phyloP scores from a whole-genome alignment of 805 yeast species.

The Candida bentonensis region DNA sequence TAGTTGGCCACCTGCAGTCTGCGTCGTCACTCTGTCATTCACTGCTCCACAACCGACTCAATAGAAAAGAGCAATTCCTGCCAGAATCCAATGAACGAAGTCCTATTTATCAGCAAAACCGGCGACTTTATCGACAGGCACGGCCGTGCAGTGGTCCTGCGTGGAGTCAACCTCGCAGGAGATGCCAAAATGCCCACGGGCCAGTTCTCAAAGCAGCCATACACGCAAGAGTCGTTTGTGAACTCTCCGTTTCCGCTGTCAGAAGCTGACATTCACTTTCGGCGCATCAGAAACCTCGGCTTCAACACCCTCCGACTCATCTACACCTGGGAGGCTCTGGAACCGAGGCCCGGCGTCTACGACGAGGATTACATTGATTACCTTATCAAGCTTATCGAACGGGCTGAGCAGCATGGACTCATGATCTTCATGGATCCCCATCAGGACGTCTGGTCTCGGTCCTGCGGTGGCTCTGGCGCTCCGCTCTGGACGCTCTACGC shows the following conservation, averaged over 20 bases:
- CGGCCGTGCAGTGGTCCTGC: constrained; percentile 45
- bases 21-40: too few species aligned
- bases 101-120: constrained; percentile 2
- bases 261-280: constrained; percentile 57
- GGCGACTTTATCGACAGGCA: constrained; percentile 45
- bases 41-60: too few species aligned
- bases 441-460: constrained; percentile 90
- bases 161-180: constrained; percentile 75
- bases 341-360: constrained; percentile 67
- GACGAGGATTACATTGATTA: constrained; percentile 67
- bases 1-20: too few species aligned
- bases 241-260: constrained; percentile 65
- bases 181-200: constrained; percentile 51
- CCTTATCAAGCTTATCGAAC: constrained; percentile 45
- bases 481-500: constrained; percentile 86
- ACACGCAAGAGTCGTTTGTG: constrained; percentile 59
- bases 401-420: constrained; percentile 48
- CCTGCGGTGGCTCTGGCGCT: constrained; percentile 87
- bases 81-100: background rate
- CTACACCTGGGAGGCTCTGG: constrained; percentile 87
- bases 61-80: too few species aligned
- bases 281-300: constrained; percentile 64
- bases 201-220: background rate
- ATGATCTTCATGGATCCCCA: constrained; percentile 80
- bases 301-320: constrained; percentile 64